Percentiles rank a stretch among this genome's conserved stretches.
These are phyloP conservation scores for Sicyos edulis DNA, from an alignment of 306 rosid genomes.

Conservation along the genomic window DNA sequence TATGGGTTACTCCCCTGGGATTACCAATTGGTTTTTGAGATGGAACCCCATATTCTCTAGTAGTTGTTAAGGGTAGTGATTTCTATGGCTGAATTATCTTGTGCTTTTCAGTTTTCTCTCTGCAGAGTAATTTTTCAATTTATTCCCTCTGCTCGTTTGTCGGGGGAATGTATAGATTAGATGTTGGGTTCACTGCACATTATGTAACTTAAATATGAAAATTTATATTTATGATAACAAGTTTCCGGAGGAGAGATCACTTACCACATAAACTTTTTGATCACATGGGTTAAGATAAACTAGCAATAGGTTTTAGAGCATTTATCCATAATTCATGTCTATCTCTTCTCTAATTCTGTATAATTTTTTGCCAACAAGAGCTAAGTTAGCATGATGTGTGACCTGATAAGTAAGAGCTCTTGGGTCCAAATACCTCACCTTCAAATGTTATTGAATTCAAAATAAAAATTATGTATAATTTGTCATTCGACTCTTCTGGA, in stretches of 20 bases:
- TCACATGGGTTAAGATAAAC: not conserved
- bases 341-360: not conserved
- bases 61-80: not conserved
- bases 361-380: not conserved
- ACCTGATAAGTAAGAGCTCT: too few species aligned
- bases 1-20: too few species aligned
- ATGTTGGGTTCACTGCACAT: not conserved
- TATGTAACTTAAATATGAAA: not conserved
- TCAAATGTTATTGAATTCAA: too few species aligned
- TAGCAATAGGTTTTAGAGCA: not conserved
- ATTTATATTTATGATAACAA: not conserved
- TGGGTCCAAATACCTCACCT: too few species aligned
- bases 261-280: not conserved
- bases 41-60: too few species aligned
- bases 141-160: not conserved
- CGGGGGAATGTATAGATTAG: not conserved
- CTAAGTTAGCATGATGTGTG: too few species aligned
- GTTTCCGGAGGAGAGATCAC: not conserved
- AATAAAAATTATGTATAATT: not conserved
- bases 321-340: not conserved
- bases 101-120: not conserved
- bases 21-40: too few species aligned
- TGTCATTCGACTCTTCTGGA: slow-evolving; percentile 1
- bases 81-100: not conserved
- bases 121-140: not conserved